phyloP scores from a whole-genome alignment of 306 rosid species.

The Quercus gilva region DNA sequence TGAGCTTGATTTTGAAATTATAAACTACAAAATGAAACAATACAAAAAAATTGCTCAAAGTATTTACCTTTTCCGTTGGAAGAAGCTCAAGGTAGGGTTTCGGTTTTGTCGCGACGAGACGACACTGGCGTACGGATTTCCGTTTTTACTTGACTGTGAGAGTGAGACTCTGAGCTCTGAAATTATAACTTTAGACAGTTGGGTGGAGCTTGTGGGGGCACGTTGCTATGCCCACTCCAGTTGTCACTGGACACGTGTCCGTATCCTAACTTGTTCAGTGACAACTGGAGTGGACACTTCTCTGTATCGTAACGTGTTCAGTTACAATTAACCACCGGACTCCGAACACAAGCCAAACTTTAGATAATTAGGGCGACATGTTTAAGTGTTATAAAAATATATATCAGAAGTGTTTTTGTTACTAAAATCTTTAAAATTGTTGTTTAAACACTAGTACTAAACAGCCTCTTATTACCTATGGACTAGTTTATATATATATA shows the following conservation, averaged over 20 bases:
- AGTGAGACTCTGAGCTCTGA: background rate
- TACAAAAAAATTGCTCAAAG: background rate
- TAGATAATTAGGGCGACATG: rapidly evolving
- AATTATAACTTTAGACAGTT: too few relatives aligned
- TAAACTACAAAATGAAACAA: background rate
- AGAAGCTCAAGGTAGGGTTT: background rate
- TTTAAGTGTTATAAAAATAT: too few relatives aligned
- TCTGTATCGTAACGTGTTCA: rapidly evolving
- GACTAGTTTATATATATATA: too few relatives aligned
- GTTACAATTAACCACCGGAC: rapidly evolving
- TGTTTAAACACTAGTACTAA: too few relatives aligned
- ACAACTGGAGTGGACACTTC: too few relatives aligned
- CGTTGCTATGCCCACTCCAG: too few relatives aligned
- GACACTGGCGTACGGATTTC: background rate
- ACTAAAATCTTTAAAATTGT: rapidly evolving
- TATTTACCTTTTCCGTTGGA: background rate
- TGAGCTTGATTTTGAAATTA: background rate
- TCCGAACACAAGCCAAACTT: rapidly evolving
- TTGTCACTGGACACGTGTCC: too few relatives aligned
- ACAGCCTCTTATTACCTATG: too few relatives aligned
- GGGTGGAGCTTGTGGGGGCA: too few relatives aligned
- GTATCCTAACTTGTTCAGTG: too few relatives aligned
- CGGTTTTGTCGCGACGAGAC: background rate
- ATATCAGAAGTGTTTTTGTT: rapidly evolving
- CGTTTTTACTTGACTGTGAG: background rate